Evolutionary conservation across 164 flowering plant genomes (phyloP), one percentile per base, ranked within the genome.

Genomic region (Piper longum): DNA sequence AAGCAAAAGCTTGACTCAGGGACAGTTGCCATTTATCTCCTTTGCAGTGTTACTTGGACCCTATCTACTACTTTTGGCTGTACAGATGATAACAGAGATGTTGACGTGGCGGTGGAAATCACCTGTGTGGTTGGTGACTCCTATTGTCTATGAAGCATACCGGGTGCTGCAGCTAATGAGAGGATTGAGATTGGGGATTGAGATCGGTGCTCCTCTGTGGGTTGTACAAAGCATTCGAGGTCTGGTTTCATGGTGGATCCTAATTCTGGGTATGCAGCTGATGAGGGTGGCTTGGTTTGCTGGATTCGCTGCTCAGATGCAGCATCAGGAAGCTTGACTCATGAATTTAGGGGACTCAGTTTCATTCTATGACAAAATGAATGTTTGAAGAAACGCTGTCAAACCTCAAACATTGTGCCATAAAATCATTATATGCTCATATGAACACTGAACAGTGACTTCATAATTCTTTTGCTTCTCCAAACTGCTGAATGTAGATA

Each of bases 201-300:
- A 91, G 70, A 70, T 89, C 14, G 82, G 67, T 57, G 87, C 86
- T 54, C 98, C 98, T 2, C 73, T 76, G 9, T 91, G 98, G 98
- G 76, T 72, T 72, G 57, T 85, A 75, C 85, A 83, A 56, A 69
- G 78, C 18, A 71, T 87, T 64, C 81, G 90, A 65, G 96, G 80
- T 7, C 72, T 89, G 67, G 98, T 91, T 16, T 89, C 82, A 54
- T 86, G 95, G 91, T 91, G 98, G 98, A 84, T 91, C 62, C 72
- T 91, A 63, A 79, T 91, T 57, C 95, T 91, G 45, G 90, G 95
- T 9, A 67, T 91, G 74, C 96, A 91, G 82, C 91, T 91, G 62
- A 91, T 91, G 98, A 85, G 98, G 75, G 90, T 91, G 36, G 95
- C 95, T 66, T 91, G 98, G 98, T 87, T 78, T 78, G 89, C 96